Base-by-base conservation (phyloP, 2,329 filamentous ascomycete species). In the Periconia digitata region DNA sequence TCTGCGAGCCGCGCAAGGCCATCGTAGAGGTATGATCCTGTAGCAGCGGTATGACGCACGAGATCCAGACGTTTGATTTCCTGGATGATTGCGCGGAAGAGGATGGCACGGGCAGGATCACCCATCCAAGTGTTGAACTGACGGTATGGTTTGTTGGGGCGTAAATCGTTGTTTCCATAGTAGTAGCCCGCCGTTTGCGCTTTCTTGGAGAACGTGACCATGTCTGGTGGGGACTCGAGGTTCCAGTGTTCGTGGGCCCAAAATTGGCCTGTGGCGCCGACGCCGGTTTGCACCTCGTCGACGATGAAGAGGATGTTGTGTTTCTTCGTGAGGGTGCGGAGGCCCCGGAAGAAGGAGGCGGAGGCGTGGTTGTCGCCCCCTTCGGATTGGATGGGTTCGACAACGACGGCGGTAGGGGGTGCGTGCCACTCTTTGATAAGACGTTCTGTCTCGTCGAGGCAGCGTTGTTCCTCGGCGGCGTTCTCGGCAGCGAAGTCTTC, bases 71-170 rank as follows among this genome's bases (percentile, higher is more conserved):
- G 78, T 72, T 90, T 78, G 47, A 95, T 85, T 76, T 96, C 90
- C 49, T 88, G 75, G 67, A 92, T 83, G 74, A 96, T 95, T 64
- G 85, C 87, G 55, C 88, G 84, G 85, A 95, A 95, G 58, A 96
- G 80, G 51, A 96, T 77, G 15, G 88, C 90, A 51, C 90, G 85
- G 13, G 87, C 86, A 15, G 91, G 91, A 75, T 96, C 91, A 63
- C 91, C 91, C 87, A 96, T 95, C 91, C 91, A 96, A 41, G 90
- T 96, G 80, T 96, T 96, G 81, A 96, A 96, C 75, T 96, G 91
- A 53, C 91, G 86, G 79, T 95, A 96, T 6, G 92, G 88, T 81
- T 92, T 92, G 79, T 95, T 95, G 54, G 91, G 91, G 12, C 89
- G 81, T 59, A 96, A 80, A 36, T 83, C 85, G 8, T 84, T 81